phyloP scores from a whole-genome alignment of 1,284 basidiomycete species.

The Tylopilus sp. region DNA sequence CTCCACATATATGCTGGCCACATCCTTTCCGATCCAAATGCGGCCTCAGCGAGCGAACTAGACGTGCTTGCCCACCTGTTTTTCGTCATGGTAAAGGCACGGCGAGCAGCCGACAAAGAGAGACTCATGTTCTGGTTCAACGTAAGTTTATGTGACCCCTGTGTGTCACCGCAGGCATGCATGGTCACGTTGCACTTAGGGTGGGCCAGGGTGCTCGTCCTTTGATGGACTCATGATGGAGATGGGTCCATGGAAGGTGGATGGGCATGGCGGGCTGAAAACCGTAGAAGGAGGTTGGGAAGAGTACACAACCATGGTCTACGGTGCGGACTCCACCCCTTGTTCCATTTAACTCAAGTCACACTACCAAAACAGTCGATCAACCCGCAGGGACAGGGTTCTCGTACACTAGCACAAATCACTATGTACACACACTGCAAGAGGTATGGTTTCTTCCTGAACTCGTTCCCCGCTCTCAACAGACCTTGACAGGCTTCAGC shows the following conservation, averaged over 20 bases:
- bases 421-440: constrained; percentile 76
- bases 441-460: constrained; percentile 47
- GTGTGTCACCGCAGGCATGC: constrained; percentile 1
- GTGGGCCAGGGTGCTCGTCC: constrained; percentile 93
- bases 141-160: constrained; percentile 43
- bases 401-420: constrained; percentile 84
- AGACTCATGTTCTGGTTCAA: constrained; percentile 97
- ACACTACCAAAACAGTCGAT: constrained; percentile 57
- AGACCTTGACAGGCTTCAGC: constrained; percentile 57
- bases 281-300: constrained; percentile 93
- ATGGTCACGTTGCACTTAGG: constrained; percentile 43
- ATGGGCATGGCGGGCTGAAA: constrained; percentile 76
- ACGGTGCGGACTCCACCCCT: constrained; percentile 51
- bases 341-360: constrained; percentile 5
- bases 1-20: constrained; percentile 81
- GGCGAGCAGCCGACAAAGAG: constrained; percentile 83
- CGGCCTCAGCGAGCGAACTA: constrained; percentile 42
- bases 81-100: constrained; percentile 89
- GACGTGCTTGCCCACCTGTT: constrained; percentile 77
- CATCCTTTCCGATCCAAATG: constrained; percentile 74
- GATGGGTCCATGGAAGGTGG: constrained; percentile 85
- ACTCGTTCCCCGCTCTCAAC: neutral
- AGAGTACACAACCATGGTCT: constrained; percentile 96
- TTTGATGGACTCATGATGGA: constrained; percentile 99
- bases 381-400: constrained; percentile 96